Conservation (phyloP, 345 rosid genomes). For the Clausena lansium region DNA sequence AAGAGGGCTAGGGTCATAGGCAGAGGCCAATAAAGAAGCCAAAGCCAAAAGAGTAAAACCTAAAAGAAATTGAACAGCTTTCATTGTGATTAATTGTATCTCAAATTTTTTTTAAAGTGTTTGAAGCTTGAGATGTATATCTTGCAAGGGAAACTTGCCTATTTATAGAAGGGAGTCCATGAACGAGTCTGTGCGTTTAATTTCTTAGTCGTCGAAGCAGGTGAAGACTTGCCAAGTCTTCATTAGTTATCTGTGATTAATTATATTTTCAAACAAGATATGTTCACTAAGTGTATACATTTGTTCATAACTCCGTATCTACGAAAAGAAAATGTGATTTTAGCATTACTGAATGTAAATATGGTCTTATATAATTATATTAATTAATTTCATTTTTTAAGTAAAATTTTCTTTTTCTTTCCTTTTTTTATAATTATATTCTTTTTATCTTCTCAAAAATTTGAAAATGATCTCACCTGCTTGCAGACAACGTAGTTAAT, state of each 20-base stretch:
- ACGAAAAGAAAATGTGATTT: no score
- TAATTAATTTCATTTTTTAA: no score
- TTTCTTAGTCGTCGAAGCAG: not conserved
- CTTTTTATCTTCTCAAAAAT: no score
- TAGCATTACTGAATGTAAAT: no score
- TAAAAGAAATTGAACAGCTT: constrained; percentile 1
- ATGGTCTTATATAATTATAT: no score
- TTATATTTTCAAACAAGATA: not conserved
- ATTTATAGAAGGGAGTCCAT: not conserved
- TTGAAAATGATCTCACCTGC: no score
- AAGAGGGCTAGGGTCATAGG: constrained; percentile 29
- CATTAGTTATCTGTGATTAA: not conserved
- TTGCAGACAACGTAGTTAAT: no score
- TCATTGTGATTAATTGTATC: not conserved
- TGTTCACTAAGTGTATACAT: not conserved
- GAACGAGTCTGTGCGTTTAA: not conserved
- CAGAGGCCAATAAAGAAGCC: constrained; percentile 3
- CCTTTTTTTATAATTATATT: no score
- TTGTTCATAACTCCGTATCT: not conserved
- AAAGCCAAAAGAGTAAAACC: constrained; percentile 15
- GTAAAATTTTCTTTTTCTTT: no score
- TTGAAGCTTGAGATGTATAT: not conserved
- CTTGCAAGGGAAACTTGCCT: not conserved
- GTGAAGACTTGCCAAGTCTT: not conserved
- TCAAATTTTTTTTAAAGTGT: not conserved